These are phyloP conservation scores for Mycena amicta DNA, from an alignment of 768 basidiomycete species.

Conservation along the genomic window DNA sequence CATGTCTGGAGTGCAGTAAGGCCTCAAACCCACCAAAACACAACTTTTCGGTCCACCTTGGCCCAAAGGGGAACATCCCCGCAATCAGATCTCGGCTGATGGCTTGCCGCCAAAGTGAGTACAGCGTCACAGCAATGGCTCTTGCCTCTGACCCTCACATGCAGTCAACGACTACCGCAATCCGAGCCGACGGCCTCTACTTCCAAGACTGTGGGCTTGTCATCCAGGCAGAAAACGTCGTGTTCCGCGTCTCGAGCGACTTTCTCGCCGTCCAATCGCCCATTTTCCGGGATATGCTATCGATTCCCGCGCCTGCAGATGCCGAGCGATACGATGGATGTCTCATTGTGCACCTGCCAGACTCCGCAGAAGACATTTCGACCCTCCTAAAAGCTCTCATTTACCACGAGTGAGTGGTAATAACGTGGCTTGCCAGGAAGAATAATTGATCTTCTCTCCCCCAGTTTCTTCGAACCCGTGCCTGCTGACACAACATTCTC, in stretches of 20 bases:
- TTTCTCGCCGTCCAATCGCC: conserved; percentile 4
- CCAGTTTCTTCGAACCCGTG: conserved; percentile 7
- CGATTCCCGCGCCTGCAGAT: conserved; percentile 1
- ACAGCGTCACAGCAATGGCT: too few species aligned
- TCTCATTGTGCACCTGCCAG: conserved; percentile 13
- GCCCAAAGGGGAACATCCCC: too few species aligned
- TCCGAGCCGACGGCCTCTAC: conserved; percentile 12
- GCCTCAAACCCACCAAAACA: too few species aligned
- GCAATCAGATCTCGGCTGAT: too few species aligned
- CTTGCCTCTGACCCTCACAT: too few species aligned
- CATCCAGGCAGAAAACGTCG: too few species aligned
- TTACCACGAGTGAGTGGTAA: conserved; percentile 1
- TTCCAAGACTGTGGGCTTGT: too few species aligned
- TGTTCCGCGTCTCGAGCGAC: conserved; percentile 8
- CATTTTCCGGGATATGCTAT: conserved; percentile 9
- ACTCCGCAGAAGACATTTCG: neutral
- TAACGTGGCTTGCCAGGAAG: neutral
- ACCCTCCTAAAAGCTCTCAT: conserved; percentile 3
- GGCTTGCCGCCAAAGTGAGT: too few species aligned
- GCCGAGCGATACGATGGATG: conserved; percentile 10
- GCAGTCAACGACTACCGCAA: too few species aligned
- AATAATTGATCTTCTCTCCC: neutral
- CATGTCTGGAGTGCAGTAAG: too few species aligned
- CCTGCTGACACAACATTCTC: neutral
- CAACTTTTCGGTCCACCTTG: too few species aligned